Conservation (phyloP, 108 stramenopile genomes). For the Fistulifera solaris region DNA sequence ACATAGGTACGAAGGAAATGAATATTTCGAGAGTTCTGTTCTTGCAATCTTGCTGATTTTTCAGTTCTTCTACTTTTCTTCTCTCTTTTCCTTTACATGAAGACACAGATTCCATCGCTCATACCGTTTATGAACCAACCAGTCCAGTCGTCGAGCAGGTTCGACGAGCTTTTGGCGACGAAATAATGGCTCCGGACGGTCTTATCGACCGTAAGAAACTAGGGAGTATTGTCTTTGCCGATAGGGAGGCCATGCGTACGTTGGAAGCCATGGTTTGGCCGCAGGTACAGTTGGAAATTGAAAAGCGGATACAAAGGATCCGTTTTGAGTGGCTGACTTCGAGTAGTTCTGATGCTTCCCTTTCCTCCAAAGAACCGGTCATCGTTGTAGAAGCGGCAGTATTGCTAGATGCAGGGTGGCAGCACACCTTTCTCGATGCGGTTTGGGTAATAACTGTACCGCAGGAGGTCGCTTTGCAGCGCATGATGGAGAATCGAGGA, state of each 20-base stretch:
- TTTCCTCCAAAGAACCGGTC: constrained; percentile 8
- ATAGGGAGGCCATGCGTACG: constrained; percentile 44
- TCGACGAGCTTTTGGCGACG: constrained; percentile 44
- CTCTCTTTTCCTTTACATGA: not conserved
- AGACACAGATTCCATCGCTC: constrained; percentile 73
- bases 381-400: constrained; percentile 75
- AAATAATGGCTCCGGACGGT: constrained; percentile 25
- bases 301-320: constrained; percentile 35
- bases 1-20: constrained; percentile 24
- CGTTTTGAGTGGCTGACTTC: too few species aligned
- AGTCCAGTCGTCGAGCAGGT: constrained; percentile 45
- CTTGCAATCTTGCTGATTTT: not conserved
- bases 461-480: constrained; percentile 29
- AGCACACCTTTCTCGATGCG: constrained; percentile 60
- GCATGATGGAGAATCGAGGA: constrained; percentile 49
- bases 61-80: not conserved
- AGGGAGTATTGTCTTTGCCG: constrained; percentile 69
- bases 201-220: constrained; percentile 39
- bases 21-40: not conserved
- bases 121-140: constrained; percentile 57
- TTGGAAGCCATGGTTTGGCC: constrained; percentile 80
- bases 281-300: constrained; percentile 43
- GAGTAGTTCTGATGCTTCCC: too few species aligned
- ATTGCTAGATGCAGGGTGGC: constrained; percentile 71
- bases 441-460: constrained; percentile 63